These are phyloP conservation scores for Lanmaoa pseudosensibilis DNA, from an alignment of 768 basidiomycete genomes.

Conservation along the genomic window DNA sequence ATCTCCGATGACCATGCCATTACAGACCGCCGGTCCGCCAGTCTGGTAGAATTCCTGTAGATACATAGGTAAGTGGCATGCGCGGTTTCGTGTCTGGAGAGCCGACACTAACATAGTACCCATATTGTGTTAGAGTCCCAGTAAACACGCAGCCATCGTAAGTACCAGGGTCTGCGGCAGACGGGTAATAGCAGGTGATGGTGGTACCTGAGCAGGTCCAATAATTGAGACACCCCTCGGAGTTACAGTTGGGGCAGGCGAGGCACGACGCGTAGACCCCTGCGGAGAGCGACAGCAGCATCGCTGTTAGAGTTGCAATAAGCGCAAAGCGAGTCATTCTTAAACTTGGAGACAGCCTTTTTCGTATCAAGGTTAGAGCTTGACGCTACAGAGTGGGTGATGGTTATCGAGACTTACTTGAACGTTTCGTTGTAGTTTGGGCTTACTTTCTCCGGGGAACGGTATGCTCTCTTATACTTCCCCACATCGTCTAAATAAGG, in stretches of 20 bases:
- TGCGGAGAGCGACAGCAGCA: not conserved
- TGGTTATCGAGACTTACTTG: not conserved
- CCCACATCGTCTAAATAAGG: not conserved
- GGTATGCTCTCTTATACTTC: not conserved
- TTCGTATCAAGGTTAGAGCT: not conserved
- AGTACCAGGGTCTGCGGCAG: not conserved
- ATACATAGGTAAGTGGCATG: not conserved
- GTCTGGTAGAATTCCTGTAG: not conserved
- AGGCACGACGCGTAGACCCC: not conserved
- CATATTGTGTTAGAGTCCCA: not conserved
- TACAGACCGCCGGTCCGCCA: not conserved
- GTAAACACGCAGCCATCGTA: constrained; percentile 2
- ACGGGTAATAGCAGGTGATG: constrained; percentile 7
- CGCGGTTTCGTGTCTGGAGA: not conserved
- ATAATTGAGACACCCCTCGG: constrained; percentile 3
- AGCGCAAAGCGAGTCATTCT: not conserved
- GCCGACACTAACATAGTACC: not conserved
- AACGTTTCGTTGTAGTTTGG: not conserved
- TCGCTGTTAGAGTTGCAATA: not conserved
- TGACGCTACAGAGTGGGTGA: not conserved
- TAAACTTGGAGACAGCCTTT: not conserved
- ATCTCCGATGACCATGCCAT: not conserved
- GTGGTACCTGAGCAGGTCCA: constrained; percentile 4
- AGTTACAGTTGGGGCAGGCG: constrained; percentile 3
- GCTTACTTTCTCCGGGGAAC: too few species aligned